Evolutionary conservation across 805 yeast species (phyloP), one percentile per base, ranked within the genome.

Genomic region (Saccharomycopsis schoenii): DNA sequence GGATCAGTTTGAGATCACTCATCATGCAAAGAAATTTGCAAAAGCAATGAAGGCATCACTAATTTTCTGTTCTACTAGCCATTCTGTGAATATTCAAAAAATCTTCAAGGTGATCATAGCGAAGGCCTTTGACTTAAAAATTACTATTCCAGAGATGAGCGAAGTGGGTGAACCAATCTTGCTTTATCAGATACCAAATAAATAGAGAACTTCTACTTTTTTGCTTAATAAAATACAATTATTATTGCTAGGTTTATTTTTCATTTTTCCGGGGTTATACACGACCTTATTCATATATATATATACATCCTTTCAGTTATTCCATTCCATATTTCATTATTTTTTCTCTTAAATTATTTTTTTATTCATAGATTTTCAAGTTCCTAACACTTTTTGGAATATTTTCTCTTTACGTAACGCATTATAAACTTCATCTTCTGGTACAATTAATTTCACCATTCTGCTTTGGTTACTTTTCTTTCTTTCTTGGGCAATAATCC

Each of bases 121-220:
- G 29, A 92, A 91, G 71, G 94, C 96, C 4, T 93, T 93, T 71
- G 97, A 91, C 70, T 76, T 93, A 67, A 84, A 84, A 65, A 76
- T 93, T 67, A 87, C 86, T 57, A 79, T 93, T 19, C 96, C 94
- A 1, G 97, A 93, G 72, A 86, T 91, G 51, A 80, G 80, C 55
- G 85, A 85, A 64, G 80, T 84, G 25, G 99, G 98, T n/a, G 97
- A 93, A 71, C 99, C 99, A 3, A 77, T 93, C 34, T 77, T 93
- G 58, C 78, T 92, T 11, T 92, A 89, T 47, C 52, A 47, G 34
- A 21, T 47, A 56, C 36, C 57, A 39, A 56, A 12, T 6, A 56
- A 10, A 1, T 47, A 47, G 34, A 11, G 21, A 47, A n/a, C 1
- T 11, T 11, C 21, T 4, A 17, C 52, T 34, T 34, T 3, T 10